These are phyloP conservation scores for Pseudocercospora pini-densiflorae DNA, from an alignment of 2,329 filamentous ascomycete species.

Conservation along the genomic window DNA sequence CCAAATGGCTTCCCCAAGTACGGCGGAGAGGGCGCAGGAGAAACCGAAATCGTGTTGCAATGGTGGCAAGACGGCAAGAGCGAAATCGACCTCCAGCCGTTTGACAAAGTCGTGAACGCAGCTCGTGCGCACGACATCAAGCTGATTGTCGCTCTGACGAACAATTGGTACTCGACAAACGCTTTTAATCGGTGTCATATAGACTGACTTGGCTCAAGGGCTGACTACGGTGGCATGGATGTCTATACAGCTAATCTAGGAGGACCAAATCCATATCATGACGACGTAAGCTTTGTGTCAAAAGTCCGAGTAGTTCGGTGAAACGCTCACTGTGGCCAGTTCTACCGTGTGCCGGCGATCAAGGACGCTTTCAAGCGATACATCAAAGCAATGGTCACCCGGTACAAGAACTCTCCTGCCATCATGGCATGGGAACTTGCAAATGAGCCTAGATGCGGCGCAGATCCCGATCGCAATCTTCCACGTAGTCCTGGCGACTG, in stretches of 20 bases:
- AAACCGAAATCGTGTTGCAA: conserved; percentile 54
- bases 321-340: conserved; percentile 18
- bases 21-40: conserved; percentile 56
- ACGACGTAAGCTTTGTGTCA: conserved; percentile 44
- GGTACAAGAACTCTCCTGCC: conserved; percentile 63
- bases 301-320: neutral
- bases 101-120: conserved; percentile 58
- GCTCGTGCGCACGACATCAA: conserved; percentile 57
- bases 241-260: conserved; percentile 62
- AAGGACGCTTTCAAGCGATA: conserved; percentile 63
- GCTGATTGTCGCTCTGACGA: conserved; percentile 59
- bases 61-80: conserved; percentile 53
- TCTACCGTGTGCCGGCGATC: conserved; percentile 35
- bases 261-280: conserved; percentile 51
- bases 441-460: conserved; percentile 11
- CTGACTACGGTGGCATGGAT: conserved; percentile 64
- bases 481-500: conserved; percentile 56
- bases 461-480: conserved; percentile 55
- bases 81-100: conserved; percentile 50
- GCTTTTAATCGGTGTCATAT: neutral
- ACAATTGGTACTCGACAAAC: conserved; percentile 50
- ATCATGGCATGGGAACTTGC: conserved; percentile 71
- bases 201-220: conserved; percentile 36
- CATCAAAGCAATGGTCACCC: conserved; percentile 61
- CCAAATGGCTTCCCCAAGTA: conserved; percentile 56